A percentile compares a stretch with the other conserved stretches of the same genome.
phyloP scores from a whole-genome alignment of 306 rosid genomes.

The Vicia faba region DNA sequence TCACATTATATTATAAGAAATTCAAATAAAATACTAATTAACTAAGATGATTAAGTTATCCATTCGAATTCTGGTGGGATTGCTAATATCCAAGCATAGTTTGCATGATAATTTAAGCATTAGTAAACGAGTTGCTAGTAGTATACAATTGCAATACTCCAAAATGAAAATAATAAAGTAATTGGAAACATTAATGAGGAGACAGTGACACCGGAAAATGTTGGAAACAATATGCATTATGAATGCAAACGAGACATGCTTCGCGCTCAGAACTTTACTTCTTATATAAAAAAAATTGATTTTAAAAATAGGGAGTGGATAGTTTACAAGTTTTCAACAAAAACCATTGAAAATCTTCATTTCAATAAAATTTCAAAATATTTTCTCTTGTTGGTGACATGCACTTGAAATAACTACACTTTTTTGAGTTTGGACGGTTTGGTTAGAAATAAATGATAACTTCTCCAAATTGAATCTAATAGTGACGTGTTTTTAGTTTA shows the following conservation, averaged over 20 bases:
- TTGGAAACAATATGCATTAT: slow-evolving; percentile 39
- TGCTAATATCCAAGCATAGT: slow-evolving; percentile 31
- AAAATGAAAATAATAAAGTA: slow-evolving; percentile 11
- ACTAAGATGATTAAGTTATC: slow-evolving; percentile 35
- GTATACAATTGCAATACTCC: slow-evolving; percentile 22
- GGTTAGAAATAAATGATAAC: too few species aligned
- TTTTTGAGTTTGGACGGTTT: too few species aligned
- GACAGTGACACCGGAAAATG: slow-evolving; percentile 45
- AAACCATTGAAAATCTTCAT: not conserved
- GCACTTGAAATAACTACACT: too few species aligned
- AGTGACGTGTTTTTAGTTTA: too few species aligned
- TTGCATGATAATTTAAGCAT: slow-evolving; percentile 8
- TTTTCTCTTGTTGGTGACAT: too few species aligned
- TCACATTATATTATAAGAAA: not conserved
- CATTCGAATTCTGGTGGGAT: slow-evolving; percentile 25
- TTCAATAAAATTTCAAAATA: not conserved
- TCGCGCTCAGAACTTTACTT: slow-evolving; percentile 32
- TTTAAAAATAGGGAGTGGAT: not conserved
- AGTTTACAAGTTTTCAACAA: not conserved
- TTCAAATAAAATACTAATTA: slow-evolving; percentile 3
- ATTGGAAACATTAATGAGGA: slow-evolving; percentile 42
- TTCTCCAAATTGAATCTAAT: too few species aligned
- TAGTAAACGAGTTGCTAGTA: not conserved
- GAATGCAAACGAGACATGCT: slow-evolving; percentile 57
- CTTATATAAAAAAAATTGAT: not conserved